These are phyloP conservation scores for Zalaria obscura DNA, from an alignment of 2,329 filamentous ascomycete species.

Conservation along the genomic window DNA sequence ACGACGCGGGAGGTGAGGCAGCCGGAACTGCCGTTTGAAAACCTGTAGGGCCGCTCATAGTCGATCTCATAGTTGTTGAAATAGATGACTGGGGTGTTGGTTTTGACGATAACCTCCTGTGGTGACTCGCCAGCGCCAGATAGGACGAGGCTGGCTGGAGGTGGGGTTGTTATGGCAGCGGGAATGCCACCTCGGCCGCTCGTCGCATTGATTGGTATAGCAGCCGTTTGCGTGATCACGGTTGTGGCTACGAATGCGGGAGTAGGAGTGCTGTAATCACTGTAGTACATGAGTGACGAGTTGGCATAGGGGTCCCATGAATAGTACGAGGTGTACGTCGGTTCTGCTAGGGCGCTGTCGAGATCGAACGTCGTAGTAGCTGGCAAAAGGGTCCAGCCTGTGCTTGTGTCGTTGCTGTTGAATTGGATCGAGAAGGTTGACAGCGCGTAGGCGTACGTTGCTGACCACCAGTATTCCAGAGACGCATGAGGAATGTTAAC, in stretches of 20 bases:
- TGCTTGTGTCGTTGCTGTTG: conserved; percentile 13
- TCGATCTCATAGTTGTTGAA: conserved; percentile 30
- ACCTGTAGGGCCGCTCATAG: conserved; percentile 12
- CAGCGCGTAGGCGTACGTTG: conserved; percentile 16
- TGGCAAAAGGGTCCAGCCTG: conserved; percentile 16
- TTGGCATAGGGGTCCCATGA: conserved; percentile 9
- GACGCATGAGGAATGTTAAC: conserved; percentile 19
- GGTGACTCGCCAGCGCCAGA: not conserved
- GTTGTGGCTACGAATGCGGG: conserved; percentile 17
- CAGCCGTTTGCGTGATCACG: conserved; percentile 16
- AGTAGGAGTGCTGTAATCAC: conserved; percentile 11
- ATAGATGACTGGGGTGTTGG: conserved; percentile 25
- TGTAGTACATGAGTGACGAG: conserved; percentile 1
- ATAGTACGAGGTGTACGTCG: conserved; percentile 10
- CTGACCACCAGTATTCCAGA: conserved; percentile 20
- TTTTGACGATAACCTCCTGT: conserved; percentile 10
- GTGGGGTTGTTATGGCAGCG: conserved; percentile 12
- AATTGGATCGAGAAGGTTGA: conserved; percentile 17
- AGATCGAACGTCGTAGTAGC: conserved; percentile 18
- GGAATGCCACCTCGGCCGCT: conserved; percentile 15
- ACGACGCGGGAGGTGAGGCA: conserved; percentile 19
- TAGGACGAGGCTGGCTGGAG: conserved; percentile 9
- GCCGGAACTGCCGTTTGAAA: conserved; percentile 13
- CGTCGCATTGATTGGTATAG: conserved; percentile 11
- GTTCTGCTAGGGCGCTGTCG: conserved; percentile 13